Evolutionary conservation across 805 yeast genomes (phyloP).

Genomic region (Saccharomycopsis malanga): DNA sequence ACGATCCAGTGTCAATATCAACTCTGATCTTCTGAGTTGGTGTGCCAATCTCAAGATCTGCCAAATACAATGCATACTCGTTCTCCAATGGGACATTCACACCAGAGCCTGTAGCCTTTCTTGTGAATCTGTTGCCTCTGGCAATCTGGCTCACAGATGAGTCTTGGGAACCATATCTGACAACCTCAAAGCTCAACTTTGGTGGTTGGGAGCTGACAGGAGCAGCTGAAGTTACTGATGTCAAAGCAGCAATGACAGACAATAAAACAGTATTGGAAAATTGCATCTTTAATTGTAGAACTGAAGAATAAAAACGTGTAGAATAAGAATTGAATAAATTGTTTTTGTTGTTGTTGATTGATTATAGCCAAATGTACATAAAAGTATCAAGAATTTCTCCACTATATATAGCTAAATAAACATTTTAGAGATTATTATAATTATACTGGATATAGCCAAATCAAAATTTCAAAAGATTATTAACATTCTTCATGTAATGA

Average conservation of each 20-base stretch:
- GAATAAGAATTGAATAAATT: too few relatives aligned
- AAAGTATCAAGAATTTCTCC: too few relatives aligned
- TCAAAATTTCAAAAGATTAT: too few relatives aligned
- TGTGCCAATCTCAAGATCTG: conserved; percentile 39
- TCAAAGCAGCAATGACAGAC: conserved; percentile 7
- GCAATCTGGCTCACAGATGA: background rate
- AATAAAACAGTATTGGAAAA: conserved; percentile 9
- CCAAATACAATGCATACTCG: conserved; percentile 38
- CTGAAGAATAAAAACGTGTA: too few relatives aligned
- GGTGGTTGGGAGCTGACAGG: conserved; percentile 7
- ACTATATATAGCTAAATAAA: too few relatives aligned
- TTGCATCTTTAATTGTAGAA: too few relatives aligned
- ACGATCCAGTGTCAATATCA: conserved; percentile 43
- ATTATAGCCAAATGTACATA: too few relatives aligned
- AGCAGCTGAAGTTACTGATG: conserved; percentile 10
- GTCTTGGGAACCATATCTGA: conserved; percentile 11
- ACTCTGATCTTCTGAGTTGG: conserved; percentile 37
- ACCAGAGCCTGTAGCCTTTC: conserved; percentile 7
- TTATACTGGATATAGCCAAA: too few relatives aligned
- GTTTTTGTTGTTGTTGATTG: too few relatives aligned
- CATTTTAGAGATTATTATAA: too few relatives aligned
- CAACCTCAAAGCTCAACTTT: conserved; percentile 11
- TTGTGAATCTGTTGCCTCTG: conserved; percentile 5
- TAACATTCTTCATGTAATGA: too few relatives aligned
- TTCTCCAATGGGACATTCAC: conserved; percentile 28